Conservation (phyloP, 768 basidiomycete genomes). For the Agaricus sinodeliciosus region DNA sequence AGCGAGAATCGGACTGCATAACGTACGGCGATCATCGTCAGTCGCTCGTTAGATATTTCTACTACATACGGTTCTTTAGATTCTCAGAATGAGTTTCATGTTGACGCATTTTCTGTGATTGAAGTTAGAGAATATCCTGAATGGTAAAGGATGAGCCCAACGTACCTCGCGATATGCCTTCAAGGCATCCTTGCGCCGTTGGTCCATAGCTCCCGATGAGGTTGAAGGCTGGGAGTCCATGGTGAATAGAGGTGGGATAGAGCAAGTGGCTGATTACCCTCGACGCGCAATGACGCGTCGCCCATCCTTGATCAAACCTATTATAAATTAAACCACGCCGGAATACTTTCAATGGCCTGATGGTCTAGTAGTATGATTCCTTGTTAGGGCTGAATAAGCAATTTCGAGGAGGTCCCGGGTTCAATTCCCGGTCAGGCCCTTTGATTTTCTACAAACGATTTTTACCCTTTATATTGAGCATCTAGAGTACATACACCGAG, state of each 20-base stretch:
- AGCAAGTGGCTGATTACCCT: constrained; percentile 7
- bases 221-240: constrained; percentile 47
- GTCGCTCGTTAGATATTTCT: background rate
- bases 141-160: background rate
- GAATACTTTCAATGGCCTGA: constrained; percentile 28
- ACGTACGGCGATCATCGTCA: background rate
- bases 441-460: background rate
- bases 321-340: background rate
- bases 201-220: constrained; percentile 58
- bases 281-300: constrained; percentile 38
- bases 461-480: background rate
- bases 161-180: constrained; percentile 70
- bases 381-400: constrained; percentile 38
- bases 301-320: background rate
- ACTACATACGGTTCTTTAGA: constrained; percentile 78
- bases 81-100: constrained; percentile 84
- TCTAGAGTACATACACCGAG: background rate
- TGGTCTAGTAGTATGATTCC: constrained; percentile 58
- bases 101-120: constrained; percentile 80
- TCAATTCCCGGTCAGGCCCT: constrained; percentile 81
- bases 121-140: background rate
- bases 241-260: constrained; percentile 11
- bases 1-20: constrained; percentile 80
- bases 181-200: constrained; percentile 66
- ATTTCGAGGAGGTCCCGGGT: constrained; percentile 80